phyloP scores from a whole-genome alignment of 805 yeast genomes.

The Zygoascus biomembranicola region DNA sequence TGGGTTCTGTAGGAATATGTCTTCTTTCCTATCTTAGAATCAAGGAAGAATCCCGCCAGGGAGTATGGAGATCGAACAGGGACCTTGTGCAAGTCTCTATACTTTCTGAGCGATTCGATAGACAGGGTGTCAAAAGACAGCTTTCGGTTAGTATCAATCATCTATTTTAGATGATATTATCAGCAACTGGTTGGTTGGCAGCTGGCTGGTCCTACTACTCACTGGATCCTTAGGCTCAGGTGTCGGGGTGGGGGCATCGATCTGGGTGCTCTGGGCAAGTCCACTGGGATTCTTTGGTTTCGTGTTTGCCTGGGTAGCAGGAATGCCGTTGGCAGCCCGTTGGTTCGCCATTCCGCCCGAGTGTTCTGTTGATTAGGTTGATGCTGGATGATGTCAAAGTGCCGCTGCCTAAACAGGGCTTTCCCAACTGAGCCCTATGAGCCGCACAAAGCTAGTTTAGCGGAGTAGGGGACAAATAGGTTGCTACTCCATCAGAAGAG shows the following conservation, averaged over 20 bases:
- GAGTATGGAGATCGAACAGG: slow-evolving; percentile 51
- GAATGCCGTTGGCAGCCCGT: neutral
- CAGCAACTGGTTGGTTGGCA: neutral
- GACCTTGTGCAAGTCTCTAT: slow-evolving; percentile 53
- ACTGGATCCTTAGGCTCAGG: slow-evolving; percentile 2
- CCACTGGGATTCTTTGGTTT: slow-evolving; percentile 1
- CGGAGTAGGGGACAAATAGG: neutral
- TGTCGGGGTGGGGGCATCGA: neutral
- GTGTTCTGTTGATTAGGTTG: neutral
- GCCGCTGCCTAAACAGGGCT: neutral
- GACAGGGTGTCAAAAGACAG: slow-evolving; percentile 63
- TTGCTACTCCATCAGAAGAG: neutral
- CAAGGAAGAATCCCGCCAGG: slow-evolving; percentile 59
- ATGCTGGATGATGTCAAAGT: neutral
- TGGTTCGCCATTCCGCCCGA: neutral
- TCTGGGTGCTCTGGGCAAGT: neutral
- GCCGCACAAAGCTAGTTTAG: neutral
- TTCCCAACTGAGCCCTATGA: neutral
- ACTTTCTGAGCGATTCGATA: slow-evolving; percentile 56
- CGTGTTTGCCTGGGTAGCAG: neutral
- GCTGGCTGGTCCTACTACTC: neutral
- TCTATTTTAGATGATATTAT: neutral
- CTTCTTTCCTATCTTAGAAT: slow-evolving; percentile 64
- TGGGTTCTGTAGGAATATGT: slow-evolving; percentile 39
- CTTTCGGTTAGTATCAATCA: neutral